phyloP scores from a whole-genome alignment of 1,284 basidiomycete species.

The Schizopora paradoxa region DNA sequence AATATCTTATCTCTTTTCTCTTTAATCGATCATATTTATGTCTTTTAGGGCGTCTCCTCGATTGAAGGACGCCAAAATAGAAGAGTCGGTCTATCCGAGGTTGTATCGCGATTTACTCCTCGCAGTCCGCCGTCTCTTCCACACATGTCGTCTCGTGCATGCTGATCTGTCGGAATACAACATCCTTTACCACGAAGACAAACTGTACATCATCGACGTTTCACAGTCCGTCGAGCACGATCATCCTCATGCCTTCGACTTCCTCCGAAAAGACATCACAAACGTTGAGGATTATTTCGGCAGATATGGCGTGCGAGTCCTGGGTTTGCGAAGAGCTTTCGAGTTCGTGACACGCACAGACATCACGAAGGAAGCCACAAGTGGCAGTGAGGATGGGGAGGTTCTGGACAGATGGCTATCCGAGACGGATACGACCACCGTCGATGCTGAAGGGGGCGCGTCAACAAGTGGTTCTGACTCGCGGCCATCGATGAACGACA shows the following conservation, averaged over 20 bases:
- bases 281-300: slow-evolving; percentile 94
- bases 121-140: slow-evolving; percentile 81
- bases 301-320: slow-evolving; percentile 65
- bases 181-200: slow-evolving; percentile 78
- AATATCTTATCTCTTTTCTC: slow-evolving; percentile 1
- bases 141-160: slow-evolving; percentile 90
- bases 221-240: slow-evolving; percentile 99
- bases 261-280: slow-evolving; percentile 86
- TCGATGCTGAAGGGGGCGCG: slow-evolving; percentile 25
- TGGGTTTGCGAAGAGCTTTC: slow-evolving; percentile 83
- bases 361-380: slow-evolving; percentile 11
- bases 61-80: slow-evolving; percentile 80
- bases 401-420: slow-evolving; percentile 26
- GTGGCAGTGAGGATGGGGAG: slow-evolving; percentile 26
- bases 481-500: slow-evolving; percentile 25
- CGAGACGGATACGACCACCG: slow-evolving; percentile 36
- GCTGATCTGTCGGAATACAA: slow-evolving; percentile 99
- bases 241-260: slow-evolving; percentile 94
- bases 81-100: slow-evolving; percentile 44
- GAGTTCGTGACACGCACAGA: slow-evolving; percentile 72
- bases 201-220: slow-evolving; percentile 96
- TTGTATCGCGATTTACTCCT: slow-evolving; percentile 84
- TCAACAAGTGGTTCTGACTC: slow-evolving; percentile 14
- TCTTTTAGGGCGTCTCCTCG: slow-evolving; percentile 76
- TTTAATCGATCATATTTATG: slow-evolving; percentile 11